Conservation (phyloP, 2,329 filamentous ascomycete genomes). For the Emmonsia crescens region DNA sequence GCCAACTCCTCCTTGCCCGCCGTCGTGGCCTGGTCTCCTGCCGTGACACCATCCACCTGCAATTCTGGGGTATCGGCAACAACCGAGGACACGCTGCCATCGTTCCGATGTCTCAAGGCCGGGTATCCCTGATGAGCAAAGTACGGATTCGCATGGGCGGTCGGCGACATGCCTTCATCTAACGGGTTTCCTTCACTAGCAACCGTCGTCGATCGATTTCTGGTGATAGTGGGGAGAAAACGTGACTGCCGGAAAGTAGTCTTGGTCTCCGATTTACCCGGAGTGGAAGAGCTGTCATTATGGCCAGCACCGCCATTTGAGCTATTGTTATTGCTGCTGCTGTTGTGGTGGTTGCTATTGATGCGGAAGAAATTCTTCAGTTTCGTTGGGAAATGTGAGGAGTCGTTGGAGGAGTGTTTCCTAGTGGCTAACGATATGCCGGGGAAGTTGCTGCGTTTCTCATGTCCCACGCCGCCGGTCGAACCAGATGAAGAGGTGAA, state of each 20-base stretch:
- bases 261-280: conserved; percentile 51
- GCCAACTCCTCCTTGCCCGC: conserved; percentile 90
- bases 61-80: conserved; percentile 81
- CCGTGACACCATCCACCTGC: conserved; percentile 59
- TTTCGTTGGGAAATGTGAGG: conserved; percentile 49
- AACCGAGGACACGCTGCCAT: conserved; percentile 82
- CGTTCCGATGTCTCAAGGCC: conserved; percentile 86
- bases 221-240: conserved; percentile 77
- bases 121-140: conserved; percentile 94
- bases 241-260: conserved; percentile 69
- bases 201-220: conserved; percentile 80
- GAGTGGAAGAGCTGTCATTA: conserved; percentile 32
- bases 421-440: conserved; percentile 35
- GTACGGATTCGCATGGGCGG: conserved; percentile 90
- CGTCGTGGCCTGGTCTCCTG: conserved; percentile 56
- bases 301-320: conserved; percentile 16
- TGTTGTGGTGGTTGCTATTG: conserved; percentile 30
- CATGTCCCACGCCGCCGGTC: conserved; percentile 28
- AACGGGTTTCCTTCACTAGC: conserved; percentile 86
- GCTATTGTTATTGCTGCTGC: conserved; percentile 14
- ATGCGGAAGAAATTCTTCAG: conserved; percentile 63
- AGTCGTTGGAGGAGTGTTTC: conserved; percentile 37
- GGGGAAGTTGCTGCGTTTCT: conserved; percentile 38
- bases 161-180: conserved; percentile 82
- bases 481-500: conserved; percentile 33